These are phyloP conservation scores for Pseudogymnoascus destructans DNA, from an alignment of 2,329 filamentous ascomycete genomes.

Conservation along the genomic window DNA sequence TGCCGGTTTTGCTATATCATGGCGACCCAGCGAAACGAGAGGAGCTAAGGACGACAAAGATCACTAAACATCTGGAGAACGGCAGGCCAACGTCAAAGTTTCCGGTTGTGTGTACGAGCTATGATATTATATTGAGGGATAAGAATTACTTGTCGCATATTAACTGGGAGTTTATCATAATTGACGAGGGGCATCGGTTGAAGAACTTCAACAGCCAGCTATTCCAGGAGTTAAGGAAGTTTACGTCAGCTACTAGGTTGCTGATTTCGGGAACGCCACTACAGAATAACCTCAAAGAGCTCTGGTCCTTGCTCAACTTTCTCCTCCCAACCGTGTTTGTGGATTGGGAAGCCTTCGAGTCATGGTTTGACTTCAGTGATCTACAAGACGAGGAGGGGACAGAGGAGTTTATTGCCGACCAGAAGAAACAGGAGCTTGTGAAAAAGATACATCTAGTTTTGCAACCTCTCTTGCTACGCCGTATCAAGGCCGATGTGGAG, in stretches of 20 bases:
- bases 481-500: conserved; percentile 89
- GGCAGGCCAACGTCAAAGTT: conserved; percentile 53
- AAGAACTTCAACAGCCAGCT: conserved; percentile 93
- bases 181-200: conserved; percentile 92
- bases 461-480: conserved; percentile 76
- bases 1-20: conserved; percentile 85
- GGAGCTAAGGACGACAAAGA: conserved; percentile 55
- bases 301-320: conserved; percentile 93
- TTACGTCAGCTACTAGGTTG: conserved; percentile 78
- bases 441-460: conserved; percentile 86
- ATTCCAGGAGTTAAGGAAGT: conserved; percentile 77
- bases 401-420: conserved; percentile 65
- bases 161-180: conserved; percentile 95
- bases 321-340: conserved; percentile 86
- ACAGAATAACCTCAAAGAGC: conserved; percentile 87
- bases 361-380: conserved; percentile 94
- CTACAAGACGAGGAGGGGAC: conserved; percentile 72
- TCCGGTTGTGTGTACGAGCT: conserved; percentile 85
- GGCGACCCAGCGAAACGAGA: conserved; percentile 68
- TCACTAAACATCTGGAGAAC: conserved; percentile 55
- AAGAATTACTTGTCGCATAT: conserved; percentile 68
- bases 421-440: conserved; percentile 63
- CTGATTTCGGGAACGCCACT: conserved; percentile 90
- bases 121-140: conserved; percentile 92
- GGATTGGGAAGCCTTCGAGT: conserved; percentile 82